Base-by-base conservation (phyloP, 352 stramenopile genomes). In the Phytophthora pisi region DNA sequence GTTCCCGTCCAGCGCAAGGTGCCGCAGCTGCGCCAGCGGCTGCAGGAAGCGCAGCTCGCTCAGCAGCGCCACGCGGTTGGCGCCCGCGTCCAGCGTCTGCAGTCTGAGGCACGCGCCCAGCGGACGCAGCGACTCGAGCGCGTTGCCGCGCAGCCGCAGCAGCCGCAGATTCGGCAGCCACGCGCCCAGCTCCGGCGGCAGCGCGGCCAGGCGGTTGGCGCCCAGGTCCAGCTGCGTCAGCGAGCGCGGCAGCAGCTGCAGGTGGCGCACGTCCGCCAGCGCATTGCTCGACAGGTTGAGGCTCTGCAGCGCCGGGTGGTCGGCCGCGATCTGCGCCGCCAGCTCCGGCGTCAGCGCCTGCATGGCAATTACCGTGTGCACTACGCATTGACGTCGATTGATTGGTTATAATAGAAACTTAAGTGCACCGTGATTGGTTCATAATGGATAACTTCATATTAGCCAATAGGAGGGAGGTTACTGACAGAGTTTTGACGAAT, bases 241-340 rank as follows among this genome's bases (percentile, higher is more conserved):
- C 7, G 61, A 74, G 20, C 56, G 57, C n/a, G 74, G 74, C 51
- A 93, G 68, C 57, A 82, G 51, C 67, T 79, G 72, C 50, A 93
- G 67, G 47, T 87, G 71, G 18, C 63, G 58, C 26, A 91, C 66
- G 46, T 85, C 74, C 2, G 51, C 61, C 34, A 93, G 73, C 47
- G 76, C 79, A 55, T 92, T 93, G 31, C 57, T 66, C 20, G 79
- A 75, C 18, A 93, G 78, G 47, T 82, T 89, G 30, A 91, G 77
- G 43, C 79, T 84, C 70, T 88, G 77, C 57, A 93, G 71, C 61
- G 68, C 20, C 65, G 85, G 85, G 63, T 86, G 80, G 61, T 90
- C 75, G 24, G 58, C 63, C 73, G 78, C 80, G 67, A 93, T 84
- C 66, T 89, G 75, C 51, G 68, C 67, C 42, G 84, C 80, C 64